A percentile compares a stretch with the other conserved stretches of the same genome.
These are phyloP conservation scores for Lodderomyces orthopsilosis DNA, from an alignment of 1,139 yeast genomes.

Conservation along the genomic window DNA sequence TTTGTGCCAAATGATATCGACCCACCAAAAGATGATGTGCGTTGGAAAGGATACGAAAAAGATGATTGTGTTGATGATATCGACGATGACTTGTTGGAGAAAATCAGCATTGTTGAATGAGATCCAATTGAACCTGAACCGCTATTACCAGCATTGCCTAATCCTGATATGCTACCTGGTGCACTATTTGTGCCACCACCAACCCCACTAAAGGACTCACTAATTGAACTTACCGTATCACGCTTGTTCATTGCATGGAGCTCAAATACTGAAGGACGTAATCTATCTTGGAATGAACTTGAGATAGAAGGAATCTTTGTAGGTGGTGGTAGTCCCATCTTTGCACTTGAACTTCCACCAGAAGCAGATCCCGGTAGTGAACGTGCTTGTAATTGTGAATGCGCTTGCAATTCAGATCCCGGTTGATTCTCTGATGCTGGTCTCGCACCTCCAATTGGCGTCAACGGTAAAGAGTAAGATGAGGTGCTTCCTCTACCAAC, in stretches of 20 bases:
- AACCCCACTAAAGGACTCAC: not conserved
- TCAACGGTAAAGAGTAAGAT: not conserved
- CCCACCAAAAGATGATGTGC: constrained; percentile 24
- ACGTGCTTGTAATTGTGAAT: constrained; percentile 6
- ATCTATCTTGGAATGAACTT: constrained; percentile 25
- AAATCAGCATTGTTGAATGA: constrained; percentile 29
- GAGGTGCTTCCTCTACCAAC: not conserved
- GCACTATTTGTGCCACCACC: constrained; percentile 1
- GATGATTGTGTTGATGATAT: constrained; percentile 19
- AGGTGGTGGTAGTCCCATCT: not conserved
- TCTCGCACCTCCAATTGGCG: not conserved
- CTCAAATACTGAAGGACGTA: constrained; percentile 46
- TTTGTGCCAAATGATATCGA: constrained; percentile 16
- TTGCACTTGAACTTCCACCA: not conserved
- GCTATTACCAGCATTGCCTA: not conserved
- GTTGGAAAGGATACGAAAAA: constrained; percentile 14
- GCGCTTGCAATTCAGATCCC: constrained; percentile 4
- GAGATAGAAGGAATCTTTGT: constrained; percentile 11
- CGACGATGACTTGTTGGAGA: constrained; percentile 35
- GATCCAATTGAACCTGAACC: constrained; percentile 26
- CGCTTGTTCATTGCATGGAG: constrained; percentile 21
- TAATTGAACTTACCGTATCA: not conserved
- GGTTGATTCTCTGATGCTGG: not conserved
- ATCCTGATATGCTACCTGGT: not conserved
- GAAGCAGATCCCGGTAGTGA: not conserved